Conservation (phyloP, 345 rosid species). For the Hibiscus tridactylites region DNA sequence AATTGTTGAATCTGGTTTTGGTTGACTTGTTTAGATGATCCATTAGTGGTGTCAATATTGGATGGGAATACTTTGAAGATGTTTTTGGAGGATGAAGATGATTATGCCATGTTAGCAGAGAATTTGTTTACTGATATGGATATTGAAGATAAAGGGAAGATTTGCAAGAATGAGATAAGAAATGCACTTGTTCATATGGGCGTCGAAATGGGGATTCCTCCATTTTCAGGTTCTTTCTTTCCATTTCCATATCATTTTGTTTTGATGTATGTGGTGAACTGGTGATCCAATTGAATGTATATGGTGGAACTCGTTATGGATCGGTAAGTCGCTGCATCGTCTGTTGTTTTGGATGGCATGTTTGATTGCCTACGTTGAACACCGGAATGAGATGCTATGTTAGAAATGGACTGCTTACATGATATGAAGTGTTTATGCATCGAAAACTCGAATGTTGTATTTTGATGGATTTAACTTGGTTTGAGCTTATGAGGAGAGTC, state of each 20-base stretch:
- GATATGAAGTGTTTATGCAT: neutral
- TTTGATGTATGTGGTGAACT: neutral
- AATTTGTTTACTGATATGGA: conserved; percentile 81
- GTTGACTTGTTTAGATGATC: conserved; percentile 39
- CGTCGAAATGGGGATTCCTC: conserved; percentile 82
- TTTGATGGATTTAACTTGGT: neutral
- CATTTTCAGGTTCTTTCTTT: conserved; percentile 50
- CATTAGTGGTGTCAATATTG: conserved; percentile 49
- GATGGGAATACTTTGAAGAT: conserved; percentile 59
- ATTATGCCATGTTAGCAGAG: conserved; percentile 92
- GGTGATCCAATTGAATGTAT: neutral
- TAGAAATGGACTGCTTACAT: neutral
- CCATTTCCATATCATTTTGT: neutral
- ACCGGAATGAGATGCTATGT: neutral
- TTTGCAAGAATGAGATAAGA: conserved; percentile 45
- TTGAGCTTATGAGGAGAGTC: neutral
- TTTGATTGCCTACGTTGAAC: no score
- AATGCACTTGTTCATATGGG: conserved; percentile 72
- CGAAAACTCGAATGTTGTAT: neutral
- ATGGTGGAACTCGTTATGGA: neutral
- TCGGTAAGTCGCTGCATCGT: neutral
- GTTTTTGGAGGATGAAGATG: conserved; percentile 82
- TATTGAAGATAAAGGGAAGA: conserved; percentile 72
- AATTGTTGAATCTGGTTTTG: neutral
- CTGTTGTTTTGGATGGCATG: neutral